Conservation (phyloP, 768 basidiomycete species). For the Gloeophyllum trabeum region DNA sequence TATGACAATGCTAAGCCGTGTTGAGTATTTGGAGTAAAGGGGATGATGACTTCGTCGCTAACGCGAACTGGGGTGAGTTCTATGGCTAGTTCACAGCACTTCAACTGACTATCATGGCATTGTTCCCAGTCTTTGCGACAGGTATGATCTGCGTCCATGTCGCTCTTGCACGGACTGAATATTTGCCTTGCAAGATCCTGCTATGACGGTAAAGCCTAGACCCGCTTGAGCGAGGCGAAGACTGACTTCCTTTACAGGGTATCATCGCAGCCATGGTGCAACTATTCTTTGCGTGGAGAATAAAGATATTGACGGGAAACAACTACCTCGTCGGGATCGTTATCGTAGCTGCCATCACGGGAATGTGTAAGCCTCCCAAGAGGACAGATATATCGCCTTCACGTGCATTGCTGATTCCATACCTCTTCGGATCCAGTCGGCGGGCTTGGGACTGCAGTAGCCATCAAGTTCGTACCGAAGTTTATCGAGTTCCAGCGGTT, state of each 20-base stretch:
- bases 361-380: no score
- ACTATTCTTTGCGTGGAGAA: constrained; percentile 14
- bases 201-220: constrained; percentile 6
- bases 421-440: constrained; percentile 5
- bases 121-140: constrained; percentile 4
- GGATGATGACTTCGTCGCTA: neutral
- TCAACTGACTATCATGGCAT: neutral
- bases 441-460: constrained; percentile 20
- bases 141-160: neutral
- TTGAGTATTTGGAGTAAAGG: neutral
- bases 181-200: constrained; percentile 7
- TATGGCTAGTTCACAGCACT: neutral
- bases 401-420: no score
- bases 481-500: constrained; percentile 20
- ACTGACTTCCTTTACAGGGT: constrained; percentile 5
- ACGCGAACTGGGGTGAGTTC: constrained; percentile 6
- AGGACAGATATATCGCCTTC: no score
- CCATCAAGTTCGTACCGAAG: constrained; percentile 14
- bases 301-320: constrained; percentile 11
- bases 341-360: constrained; percentile 4
- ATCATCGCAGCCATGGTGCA: constrained; percentile 13
- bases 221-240: constrained; percentile 3
- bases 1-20: neutral
- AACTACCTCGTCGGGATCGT: constrained; percentile 7
- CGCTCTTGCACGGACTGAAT: neutral